phyloP scores from a whole-genome alignment of 2,329 filamentous ascomycete species.

The Aspergillus nomiae region DNA sequence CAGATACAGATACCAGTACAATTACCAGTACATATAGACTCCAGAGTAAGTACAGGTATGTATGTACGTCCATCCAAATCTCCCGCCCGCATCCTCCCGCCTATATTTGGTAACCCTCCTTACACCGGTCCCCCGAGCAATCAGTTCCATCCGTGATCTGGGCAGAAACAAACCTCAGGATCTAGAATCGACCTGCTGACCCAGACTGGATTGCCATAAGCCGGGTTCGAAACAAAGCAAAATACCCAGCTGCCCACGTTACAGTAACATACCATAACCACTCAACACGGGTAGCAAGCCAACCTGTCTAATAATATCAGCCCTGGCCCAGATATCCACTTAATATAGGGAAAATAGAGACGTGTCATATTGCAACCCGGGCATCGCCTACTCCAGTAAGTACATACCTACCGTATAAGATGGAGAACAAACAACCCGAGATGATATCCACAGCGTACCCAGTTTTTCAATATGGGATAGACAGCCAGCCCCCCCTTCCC shows the following conservation, averaged over 20 bases:
- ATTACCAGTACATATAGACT: neutral
- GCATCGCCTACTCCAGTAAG: neutral
- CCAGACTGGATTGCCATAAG: neutral
- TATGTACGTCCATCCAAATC: neutral
- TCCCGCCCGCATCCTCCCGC: neutral
- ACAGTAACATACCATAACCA: neutral
- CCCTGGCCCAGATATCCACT: neutral
- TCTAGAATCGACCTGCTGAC: neutral
- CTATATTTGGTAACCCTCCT: neutral
- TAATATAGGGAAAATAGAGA: neutral
- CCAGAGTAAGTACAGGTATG: neutral
- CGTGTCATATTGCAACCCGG: neutral
- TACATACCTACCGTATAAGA: neutral
- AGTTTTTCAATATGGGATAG: neutral
- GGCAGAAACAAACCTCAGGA: neutral
- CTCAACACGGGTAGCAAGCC: neutral
- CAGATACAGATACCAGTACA: neutral
- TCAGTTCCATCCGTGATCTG: neutral
- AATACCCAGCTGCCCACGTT: neutral
- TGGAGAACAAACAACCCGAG: neutral
- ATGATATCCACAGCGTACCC: neutral
- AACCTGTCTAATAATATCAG: neutral
- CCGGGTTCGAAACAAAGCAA: neutral
- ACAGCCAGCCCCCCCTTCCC: too few species aligned
- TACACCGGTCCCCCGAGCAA: neutral